Conservation (phyloP, 345 rosid species). For the Pseudoturritis turrita region DNA sequence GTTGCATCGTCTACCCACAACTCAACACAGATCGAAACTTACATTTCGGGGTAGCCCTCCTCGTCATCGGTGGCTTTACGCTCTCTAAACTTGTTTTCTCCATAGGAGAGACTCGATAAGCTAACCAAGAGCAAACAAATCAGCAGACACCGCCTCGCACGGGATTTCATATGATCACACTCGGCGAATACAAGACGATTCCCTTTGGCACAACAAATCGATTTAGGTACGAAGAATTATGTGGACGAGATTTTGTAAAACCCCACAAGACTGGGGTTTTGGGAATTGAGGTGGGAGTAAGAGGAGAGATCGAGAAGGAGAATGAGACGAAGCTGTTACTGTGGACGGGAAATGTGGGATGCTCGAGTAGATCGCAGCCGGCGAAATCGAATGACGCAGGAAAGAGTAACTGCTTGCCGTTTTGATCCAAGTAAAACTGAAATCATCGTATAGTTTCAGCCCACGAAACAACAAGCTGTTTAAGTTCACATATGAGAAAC, state of each 20-base stretch:
- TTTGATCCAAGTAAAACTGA: neutral
- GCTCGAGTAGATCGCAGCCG: constrained; percentile 17
- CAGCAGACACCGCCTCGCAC: constrained; percentile 34
- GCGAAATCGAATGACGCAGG: constrained; percentile 16
- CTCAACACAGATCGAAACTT: constrained; percentile 23
- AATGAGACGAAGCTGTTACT: constrained; percentile 18
- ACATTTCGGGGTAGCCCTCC: constrained; percentile 70
- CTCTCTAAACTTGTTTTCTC: constrained; percentile 71
- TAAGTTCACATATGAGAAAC: neutral
- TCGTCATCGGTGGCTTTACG: constrained; percentile 81
- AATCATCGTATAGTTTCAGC: neutral
- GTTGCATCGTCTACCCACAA: neutral
- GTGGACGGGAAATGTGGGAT: neutral
- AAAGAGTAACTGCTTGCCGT: constrained; percentile 24
- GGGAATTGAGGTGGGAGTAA: neutral
- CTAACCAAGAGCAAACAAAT: constrained; percentile 36
- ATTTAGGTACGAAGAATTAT: neutral
- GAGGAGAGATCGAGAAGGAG: constrained; percentile 19
- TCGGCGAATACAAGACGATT: neutral
- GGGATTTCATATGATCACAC: constrained; percentile 51
- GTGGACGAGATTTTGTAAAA: neutral
- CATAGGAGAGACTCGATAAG: constrained; percentile 29
- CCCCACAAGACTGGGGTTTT: constrained; percentile 6
- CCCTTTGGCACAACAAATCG: neutral
- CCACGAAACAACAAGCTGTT: constrained; percentile 7